phyloP scores from a whole-genome alignment of 495 filamentous ascomycete species.

The Tuber brumale region DNA sequence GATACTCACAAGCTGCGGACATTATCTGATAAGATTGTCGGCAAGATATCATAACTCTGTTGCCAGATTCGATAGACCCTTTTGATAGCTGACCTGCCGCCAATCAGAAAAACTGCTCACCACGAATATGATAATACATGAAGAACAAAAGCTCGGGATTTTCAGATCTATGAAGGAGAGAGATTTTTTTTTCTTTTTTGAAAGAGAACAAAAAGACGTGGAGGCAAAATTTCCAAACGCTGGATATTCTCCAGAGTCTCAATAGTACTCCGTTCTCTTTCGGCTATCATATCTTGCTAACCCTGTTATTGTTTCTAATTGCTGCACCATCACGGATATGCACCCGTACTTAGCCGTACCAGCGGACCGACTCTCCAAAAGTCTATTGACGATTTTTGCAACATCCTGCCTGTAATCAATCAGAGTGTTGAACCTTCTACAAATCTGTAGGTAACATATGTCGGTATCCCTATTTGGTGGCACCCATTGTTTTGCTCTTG shows the following conservation, averaged over 20 bases:
- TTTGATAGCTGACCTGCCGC: too few species aligned
- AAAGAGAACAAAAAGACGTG: background rate
- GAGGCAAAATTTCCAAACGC: background rate
- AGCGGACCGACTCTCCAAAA: slow-evolving; percentile 29
- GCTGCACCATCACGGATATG: background rate
- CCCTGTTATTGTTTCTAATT: background rate
- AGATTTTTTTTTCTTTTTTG: too few species aligned
- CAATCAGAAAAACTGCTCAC: too few species aligned
- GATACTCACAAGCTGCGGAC: too few species aligned
- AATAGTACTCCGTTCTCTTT: background rate
- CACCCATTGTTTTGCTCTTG: slow-evolving; percentile 33
- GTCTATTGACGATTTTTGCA: slow-evolving; percentile 30
- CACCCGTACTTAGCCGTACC: slow-evolving; percentile 18
- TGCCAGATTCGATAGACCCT: too few species aligned
- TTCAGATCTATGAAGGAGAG: background rate
- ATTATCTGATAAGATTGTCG: too few species aligned
- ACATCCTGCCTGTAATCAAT: slow-evolving; percentile 25
- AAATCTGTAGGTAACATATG: slow-evolving; percentile 15
- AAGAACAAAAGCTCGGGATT: background rate
- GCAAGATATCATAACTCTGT: too few species aligned
- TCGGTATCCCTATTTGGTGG: slow-evolving; percentile 24
- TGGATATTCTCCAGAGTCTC: background rate
- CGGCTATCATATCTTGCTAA: background rate
- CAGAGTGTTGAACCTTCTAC: background rate
- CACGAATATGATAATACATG: too few species aligned